Percentiles rank a stretch among this genome's conserved stretches.
Conservation (phyloP, 1,139 yeast genomes). For the Tardiomyces digboiensis region DNA sequence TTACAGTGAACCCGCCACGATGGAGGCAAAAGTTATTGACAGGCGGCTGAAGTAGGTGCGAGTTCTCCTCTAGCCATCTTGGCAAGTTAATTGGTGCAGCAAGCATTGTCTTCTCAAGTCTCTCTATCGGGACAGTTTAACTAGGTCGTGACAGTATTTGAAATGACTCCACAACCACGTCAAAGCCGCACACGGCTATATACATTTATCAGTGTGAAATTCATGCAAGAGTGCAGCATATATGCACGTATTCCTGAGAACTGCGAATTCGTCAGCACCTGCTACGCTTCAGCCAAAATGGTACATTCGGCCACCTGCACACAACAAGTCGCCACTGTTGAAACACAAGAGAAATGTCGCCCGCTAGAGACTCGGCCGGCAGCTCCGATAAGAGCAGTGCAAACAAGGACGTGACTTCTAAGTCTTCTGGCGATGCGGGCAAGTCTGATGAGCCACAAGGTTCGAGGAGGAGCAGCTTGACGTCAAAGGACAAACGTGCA, state of each 20-base stretch:
- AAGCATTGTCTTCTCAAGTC: constrained; percentile 34
- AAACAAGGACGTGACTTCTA: not conserved
- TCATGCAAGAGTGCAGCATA: too few relatives aligned
- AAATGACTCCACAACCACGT: too few relatives aligned
- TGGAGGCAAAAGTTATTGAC: constrained; percentile 88
- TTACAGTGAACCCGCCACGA: constrained; percentile 85
- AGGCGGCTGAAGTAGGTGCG: constrained; percentile 74
- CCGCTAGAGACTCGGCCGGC: not conserved
- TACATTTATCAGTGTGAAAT: too few relatives aligned
- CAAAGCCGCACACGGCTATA: too few relatives aligned
- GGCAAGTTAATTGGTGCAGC: constrained; percentile 64
- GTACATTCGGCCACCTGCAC: not conserved
- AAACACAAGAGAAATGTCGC: not conserved
- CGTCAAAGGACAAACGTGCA: not conserved
- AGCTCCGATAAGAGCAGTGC: not conserved
- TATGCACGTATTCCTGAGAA: not conserved
- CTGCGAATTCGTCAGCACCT: constrained; percentile 1
- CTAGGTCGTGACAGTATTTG: too few relatives aligned
- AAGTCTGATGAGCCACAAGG: not conserved
- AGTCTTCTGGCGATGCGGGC: not conserved
- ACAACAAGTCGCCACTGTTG: not conserved
- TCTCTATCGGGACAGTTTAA: not conserved
- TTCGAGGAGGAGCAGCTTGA: not conserved
- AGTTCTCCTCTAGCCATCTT: constrained; percentile 74
- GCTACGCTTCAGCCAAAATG: not conserved